Base-by-base conservation (phyloP, 352 stramenopile genomes). In the Globisporangium apiculatum region DNA sequence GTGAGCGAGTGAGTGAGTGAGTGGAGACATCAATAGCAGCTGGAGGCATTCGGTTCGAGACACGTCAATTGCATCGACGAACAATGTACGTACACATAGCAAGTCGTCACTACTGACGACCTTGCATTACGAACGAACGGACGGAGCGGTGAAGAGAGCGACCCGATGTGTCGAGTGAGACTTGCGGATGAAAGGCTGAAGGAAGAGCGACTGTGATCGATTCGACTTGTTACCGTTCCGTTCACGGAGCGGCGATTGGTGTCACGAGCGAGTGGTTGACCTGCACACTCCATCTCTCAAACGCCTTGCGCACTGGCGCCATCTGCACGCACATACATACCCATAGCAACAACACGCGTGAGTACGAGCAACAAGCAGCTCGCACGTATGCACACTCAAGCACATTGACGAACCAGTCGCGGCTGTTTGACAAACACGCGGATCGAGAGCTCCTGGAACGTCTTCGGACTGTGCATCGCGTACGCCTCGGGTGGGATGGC, bases 341-440 rank as follows among this genome's bases (percentile, higher is more conserved):
- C 18, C 18, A 24, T 18, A 42, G 43, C 5, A 58, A 10, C 48
- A n/a, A 48, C 15, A 15, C 45, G 57, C 48, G 57, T 9, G 18
- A 48, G 14, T 57, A 24, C 18, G 38, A n/a, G 1, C 11, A 17
- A 46, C 6, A 14, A 15, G 11, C 1, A 15, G 11, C 41, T 11
- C 11, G 7, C 3, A 15, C 41, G 7, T 15, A 12, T 12, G 35
- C 18, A 52, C 0, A 52, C 0, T 0, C 11, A 35, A 15, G 11
- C 4, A 35, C 49, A 49, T 31, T 15, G 4, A 68, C 75, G 48
- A 75, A 88, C 80, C 70, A 91, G 37, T 31, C 47, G 51, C 14
- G 72, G 64, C 24, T 87, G 64, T 62, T 83, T 86, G 18, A 91
- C 81, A 51, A 88, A 94, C 4, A 94, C 55, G 1, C 83, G 81